Conservation (phyloP, 768 basidiomycete genomes). For the Hygrophorus pudorinus region DNA sequence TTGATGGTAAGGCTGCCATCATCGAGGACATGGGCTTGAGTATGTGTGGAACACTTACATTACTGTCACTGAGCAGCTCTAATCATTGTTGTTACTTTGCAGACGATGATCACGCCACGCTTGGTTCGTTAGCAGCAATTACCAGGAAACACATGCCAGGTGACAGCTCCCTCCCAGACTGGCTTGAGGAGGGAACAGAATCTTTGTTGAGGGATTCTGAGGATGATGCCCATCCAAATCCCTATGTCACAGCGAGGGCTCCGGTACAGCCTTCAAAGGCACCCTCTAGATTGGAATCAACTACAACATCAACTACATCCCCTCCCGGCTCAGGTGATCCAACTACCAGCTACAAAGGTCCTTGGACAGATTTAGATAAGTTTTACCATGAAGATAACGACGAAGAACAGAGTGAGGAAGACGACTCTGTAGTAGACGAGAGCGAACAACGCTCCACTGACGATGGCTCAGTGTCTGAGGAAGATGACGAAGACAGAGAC, state of each 20-base stretch:
- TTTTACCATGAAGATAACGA: constrained; percentile 55
- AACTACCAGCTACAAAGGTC: constrained; percentile 28
- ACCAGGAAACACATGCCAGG: constrained; percentile 43
- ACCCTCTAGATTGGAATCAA: constrained; percentile 25
- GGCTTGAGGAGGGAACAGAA: constrained; percentile 83
- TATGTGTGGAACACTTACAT: constrained; percentile 9
- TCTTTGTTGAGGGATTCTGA: constrained; percentile 60
- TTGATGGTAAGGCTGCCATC: constrained; percentile 58
- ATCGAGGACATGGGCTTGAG: constrained; percentile 29
- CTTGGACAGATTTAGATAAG: constrained; percentile 56
- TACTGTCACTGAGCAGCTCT: background rate
- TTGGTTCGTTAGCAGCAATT: constrained; percentile 63
- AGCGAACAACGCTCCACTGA: constrained; percentile 20
- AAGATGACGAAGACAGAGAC: constrained; percentile 9
- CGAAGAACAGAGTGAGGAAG: constrained; percentile 19
- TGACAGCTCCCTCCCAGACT: constrained; percentile 61
- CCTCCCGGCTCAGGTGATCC: constrained; percentile 30
- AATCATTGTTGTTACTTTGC: constrained; percentile 6
- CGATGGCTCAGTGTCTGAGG: constrained; percentile 19
- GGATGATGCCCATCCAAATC: constrained; percentile 35
- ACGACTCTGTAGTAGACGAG: constrained; percentile 15
- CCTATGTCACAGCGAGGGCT: constrained; percentile 28
- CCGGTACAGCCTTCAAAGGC: constrained; percentile 16
- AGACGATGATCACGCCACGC: constrained; percentile 30
- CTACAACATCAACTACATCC: constrained; percentile 47